phyloP scores from a whole-genome alignment of 129 eudicot genomes.

The Lactuca sativa region DNA sequence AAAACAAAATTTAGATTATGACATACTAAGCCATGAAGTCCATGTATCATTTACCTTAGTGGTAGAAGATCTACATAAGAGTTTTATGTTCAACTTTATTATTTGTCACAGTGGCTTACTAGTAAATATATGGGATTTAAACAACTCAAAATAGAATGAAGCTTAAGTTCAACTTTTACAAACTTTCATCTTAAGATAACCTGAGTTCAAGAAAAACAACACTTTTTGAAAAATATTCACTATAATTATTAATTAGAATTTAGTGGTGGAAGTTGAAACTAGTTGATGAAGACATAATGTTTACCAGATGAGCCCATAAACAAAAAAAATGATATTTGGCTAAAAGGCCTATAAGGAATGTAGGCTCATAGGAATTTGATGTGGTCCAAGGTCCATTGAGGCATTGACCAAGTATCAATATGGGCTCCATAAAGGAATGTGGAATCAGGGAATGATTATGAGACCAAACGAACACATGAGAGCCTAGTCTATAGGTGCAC shows the following conservation, averaged over 20 bases:
- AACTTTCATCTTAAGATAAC: too few relatives aligned
- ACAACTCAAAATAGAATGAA: too few relatives aligned
- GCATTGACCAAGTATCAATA: background rate
- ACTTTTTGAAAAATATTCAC: too few relatives aligned
- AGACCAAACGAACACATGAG: too few relatives aligned
- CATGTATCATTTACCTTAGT: background rate
- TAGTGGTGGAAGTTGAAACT: background rate
- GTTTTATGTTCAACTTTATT: too few relatives aligned
- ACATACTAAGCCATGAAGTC: background rate
- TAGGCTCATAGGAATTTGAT: background rate
- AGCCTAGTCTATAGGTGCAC: too few relatives aligned
- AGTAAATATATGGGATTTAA: too few relatives aligned
- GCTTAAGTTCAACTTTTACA: too few relatives aligned
- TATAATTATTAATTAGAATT: too few relatives aligned
- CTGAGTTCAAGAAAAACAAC: too few relatives aligned
- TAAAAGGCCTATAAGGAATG: constrained; percentile 1
- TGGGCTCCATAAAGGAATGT: background rate
- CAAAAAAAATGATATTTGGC: background rate
- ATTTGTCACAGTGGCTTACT: too few relatives aligned
- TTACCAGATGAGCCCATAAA: background rate
- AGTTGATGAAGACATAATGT: background rate
- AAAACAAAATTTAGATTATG: too few relatives aligned
- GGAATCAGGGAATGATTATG: background rate
- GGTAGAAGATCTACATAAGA: background rate
- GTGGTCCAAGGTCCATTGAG: background rate